Evolutionary conservation across 75 land plant genomes (phyloP), one percentile per base, ranked within the genome.

Genomic region (Picea sitchensis): DNA sequence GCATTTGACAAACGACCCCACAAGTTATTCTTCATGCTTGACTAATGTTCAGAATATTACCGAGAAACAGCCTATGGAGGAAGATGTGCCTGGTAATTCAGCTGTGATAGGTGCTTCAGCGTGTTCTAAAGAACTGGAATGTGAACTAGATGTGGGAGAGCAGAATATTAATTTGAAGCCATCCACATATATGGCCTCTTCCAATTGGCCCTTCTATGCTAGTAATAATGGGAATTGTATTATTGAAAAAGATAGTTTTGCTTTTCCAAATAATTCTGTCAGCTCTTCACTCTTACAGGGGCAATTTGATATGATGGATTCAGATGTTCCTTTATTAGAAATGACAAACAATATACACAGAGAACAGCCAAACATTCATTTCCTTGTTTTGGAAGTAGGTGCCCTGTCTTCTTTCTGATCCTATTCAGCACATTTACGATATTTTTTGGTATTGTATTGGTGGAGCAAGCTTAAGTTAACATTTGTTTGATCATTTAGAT

Each of bases 351-450:
- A 79, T 8, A 41, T 3, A 44, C 30, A 78, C n/a, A 32, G 31
- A 11, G 23, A n/a, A 18, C 75, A 71, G 3, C 73, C 68, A 82
- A 65, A 58, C 77, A 62, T 78, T 26, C 71, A 79, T 85, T 95
- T 90, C 76, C 91, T 95, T 78, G 95, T 95, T 7, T 78, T 95
- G 58, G 95, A 95, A 91, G 98, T 89, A 26, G 32, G 85, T 23
- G 61, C 5, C 11, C 34, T 58, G 32, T 73, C 44, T 63, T 58
- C 73, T 65, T 56, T 63, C 34, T 65, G 61, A 38, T 77, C 17
- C 58, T 20, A 23, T 14, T 18, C 80, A 63, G 20, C n/a, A 76
- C 13, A 77, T n/a, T 21, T 78, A 12, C 18, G 0, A 15, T 18
- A 26, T 32, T 47, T 26, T 62, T 34, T 31, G 36, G 17, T 76